Evolutionary conservation across 2,329 filamentous ascomycete genomes (phyloP), one percentile per base, ranked within the genome.

Genomic region (Paecilomyces sp.): DNA sequence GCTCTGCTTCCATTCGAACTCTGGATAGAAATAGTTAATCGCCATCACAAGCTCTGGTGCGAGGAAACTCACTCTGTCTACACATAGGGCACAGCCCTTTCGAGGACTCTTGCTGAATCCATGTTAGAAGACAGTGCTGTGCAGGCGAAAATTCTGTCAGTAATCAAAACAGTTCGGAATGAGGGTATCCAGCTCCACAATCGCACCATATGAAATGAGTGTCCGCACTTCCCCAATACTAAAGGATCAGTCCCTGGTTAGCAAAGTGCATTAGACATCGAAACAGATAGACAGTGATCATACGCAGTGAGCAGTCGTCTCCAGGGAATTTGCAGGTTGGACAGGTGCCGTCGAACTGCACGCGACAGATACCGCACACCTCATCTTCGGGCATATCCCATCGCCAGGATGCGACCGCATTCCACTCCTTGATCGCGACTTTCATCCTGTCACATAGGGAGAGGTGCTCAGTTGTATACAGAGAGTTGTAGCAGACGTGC

Each of bases 321-420:
- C 94, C 94, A 13, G 94, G 94, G 72, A 92, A 97, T 82, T 95
- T 96, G 86, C 94, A 99, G 58, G 92, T 95, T 54, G 94, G 92
- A 80, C 94, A 99, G 28, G 94, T 97, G 61, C 92, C 93, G 74
- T 99, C 94, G 73, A 97, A 99, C 70, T 96, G 90, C 63, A 96
- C 92, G 73, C 96, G 93, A 77, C 94, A 99, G 78, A 99, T 99
- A 68, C 94, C 94, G 69, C 94, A 99, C 63, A 97, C 92, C 73
- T 99, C 93, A 78, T 97, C 93, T 69, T 96, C 92, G 25, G 93
- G 92, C 70, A 97, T 90, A 74, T 97, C 91, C 94, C 94, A 99
- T 65, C 91, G 88, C 94, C 94, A 99, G 58, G 92, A 93, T 18
- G 94, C 94, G 63, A 99, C 91, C 3, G 92, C 90, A 70, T 94